Base-by-base conservation (phyloP, 2,329 filamentous ascomycete species). In the Pseudocercospora pini-densiflorae region DNA sequence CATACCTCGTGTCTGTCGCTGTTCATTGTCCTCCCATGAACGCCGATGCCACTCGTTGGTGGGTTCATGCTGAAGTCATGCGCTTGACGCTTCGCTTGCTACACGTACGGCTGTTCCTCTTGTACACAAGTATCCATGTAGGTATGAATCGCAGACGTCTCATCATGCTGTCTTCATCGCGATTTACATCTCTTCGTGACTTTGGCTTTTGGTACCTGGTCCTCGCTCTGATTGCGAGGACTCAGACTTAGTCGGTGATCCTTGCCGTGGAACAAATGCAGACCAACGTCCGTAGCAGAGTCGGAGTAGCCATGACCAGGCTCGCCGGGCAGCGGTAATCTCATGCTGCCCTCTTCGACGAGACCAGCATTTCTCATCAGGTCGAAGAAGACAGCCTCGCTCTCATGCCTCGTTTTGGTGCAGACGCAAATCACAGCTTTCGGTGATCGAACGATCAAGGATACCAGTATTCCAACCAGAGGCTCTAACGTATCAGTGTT, bases 351-450 rank as follows among this genome's bases (percentile, higher is more conserved):
- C 45, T 74, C 74, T 55, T 74, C 71, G 36, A 75, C 66, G 29
- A 79, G 69, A 1, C 75, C 76, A 4, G 73, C 76, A 21, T 73
- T 69, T 59, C 64, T 70, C 72, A 89, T 88, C 51, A 90, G 78
- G 4, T 87, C 83, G 74, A 91, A 91, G 77, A 92, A 92, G 2
- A 87, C 78, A 6, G 83, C 80, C 75, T 92, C 90, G 69, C 87
- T 89, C 3, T 86, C 83, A 76, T 92, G 90, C 33, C 90, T 83
- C 65, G 86, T 84, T 77, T 92, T 92, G 78, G 90, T 86, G 1
- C 88, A 87, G 27, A 92, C 81, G 16, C 89, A 77, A 23, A 89
- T 77, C 27, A 86, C 72, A 0, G 83, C 81, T 65, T 81, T 76
- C 1, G 86, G 85, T 5, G 84, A 87, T 31, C 75, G 75, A 19